phyloP scores from a whole-genome alignment of 2,329 filamentous ascomycete species.

The Eutypa lata region DNA sequence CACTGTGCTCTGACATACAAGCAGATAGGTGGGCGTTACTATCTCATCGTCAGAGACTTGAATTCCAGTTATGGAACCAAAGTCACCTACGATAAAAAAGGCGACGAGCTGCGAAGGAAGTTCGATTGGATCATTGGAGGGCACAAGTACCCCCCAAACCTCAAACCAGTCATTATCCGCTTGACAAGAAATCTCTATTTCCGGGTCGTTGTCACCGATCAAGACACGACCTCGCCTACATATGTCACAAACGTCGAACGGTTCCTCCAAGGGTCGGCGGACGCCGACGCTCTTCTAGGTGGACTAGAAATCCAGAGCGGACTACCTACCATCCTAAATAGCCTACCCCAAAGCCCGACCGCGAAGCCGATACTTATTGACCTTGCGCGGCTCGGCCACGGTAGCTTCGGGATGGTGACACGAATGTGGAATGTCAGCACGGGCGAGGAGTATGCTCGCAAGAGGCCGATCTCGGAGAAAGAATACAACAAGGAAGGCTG shows the following conservation, averaged over 20 bases:
- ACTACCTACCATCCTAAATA: neutral
- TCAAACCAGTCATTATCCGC: neutral
- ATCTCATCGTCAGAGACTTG: neutral
- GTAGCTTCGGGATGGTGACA: conserved; percentile 8
- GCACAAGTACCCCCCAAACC: neutral
- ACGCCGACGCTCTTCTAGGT: neutral
- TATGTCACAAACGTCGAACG: neutral
- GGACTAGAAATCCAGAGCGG: neutral
- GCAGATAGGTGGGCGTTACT: neutral
- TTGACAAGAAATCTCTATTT: neutral
- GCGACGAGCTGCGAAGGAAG: neutral
- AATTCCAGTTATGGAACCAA: neutral
- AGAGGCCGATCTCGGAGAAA: neutral
- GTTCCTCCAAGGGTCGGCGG: neutral
- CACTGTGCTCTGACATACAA: neutral
- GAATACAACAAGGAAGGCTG: neutral
- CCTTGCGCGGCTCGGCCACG: neutral
- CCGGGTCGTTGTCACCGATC: neutral
- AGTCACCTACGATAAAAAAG: neutral
- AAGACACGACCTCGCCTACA: neutral
- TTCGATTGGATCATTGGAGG: neutral
- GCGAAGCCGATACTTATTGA: neutral
- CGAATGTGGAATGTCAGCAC: conserved; percentile 13
- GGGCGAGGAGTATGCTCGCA: conserved; percentile 1
- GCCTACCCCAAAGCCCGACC: neutral